phyloP scores from a whole-genome alignment of 306 rosid species.

The Inga leiocalycina region DNA sequence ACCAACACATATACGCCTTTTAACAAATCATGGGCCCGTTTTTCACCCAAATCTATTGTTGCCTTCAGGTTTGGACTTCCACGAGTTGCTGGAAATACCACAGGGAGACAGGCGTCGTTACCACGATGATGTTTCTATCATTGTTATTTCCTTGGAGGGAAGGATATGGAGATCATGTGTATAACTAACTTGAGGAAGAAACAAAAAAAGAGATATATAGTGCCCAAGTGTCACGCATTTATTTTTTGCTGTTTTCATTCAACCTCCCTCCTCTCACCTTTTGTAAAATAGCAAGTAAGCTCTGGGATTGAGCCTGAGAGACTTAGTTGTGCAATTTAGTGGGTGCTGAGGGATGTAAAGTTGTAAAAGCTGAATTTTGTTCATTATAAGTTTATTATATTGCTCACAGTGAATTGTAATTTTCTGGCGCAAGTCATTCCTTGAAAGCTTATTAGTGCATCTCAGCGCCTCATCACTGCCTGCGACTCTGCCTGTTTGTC shows the following conservation, averaged over 20 bases:
- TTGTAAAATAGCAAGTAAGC: slow-evolving; percentile 51
- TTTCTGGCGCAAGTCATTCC: slow-evolving; percentile 26
- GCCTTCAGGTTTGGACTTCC: slow-evolving; percentile 86
- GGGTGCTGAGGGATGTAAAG: slow-evolving; percentile 78
- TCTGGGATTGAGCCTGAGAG: slow-evolving; percentile 41
- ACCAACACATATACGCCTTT: background rate
- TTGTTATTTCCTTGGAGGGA: slow-evolving; percentile 98
- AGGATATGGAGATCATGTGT: slow-evolving; percentile 99
- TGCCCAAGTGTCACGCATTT: slow-evolving; percentile 54
- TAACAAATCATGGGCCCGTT: background rate
- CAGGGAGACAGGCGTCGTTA: slow-evolving; percentile 95
- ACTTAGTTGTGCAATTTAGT: slow-evolving; percentile 52
- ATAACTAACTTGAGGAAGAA: slow-evolving; percentile 35
- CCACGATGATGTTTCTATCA: slow-evolving; percentile 95
- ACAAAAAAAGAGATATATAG: slow-evolving; percentile 41
- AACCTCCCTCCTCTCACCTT: slow-evolving; percentile 48
- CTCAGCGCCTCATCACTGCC: background rate
- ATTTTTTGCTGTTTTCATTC: slow-evolving; percentile 45
- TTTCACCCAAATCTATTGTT: background rate
- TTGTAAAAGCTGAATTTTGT: slow-evolving; percentile 70
- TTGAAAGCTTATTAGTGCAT: background rate
- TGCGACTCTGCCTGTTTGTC: background rate
- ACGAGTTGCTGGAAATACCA: slow-evolving; percentile 90
- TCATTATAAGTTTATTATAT: slow-evolving; percentile 42
- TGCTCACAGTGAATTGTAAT: slow-evolving; percentile 52